These are phyloP conservation scores for Solanum dulcamara DNA, from an alignment of 257 asterid species.

Conservation along the genomic window DNA sequence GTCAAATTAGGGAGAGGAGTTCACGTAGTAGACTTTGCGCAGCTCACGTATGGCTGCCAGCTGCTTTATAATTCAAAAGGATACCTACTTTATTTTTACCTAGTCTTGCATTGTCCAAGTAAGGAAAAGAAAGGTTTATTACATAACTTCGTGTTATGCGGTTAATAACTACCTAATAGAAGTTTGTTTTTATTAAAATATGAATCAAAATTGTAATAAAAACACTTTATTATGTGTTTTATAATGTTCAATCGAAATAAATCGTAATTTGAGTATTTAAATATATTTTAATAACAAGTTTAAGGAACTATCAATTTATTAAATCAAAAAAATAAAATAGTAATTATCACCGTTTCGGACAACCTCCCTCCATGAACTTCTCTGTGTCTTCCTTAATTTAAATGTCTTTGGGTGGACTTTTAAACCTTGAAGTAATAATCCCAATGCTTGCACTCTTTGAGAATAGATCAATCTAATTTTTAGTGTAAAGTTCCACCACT, in stretches of 20 bases:
- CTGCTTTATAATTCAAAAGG: background rate
- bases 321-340: background rate
- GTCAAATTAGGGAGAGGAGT: conserved; percentile 11
- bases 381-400: background rate
- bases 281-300: background rate
- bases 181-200: too few species aligned
- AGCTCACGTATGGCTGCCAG: conserved; percentile 22
- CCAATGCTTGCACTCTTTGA: background rate
- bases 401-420: background rate
- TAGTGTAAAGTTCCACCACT: background rate
- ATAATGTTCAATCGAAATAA: background rate
- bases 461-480: background rate
- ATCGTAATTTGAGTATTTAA: background rate
- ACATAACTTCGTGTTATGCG: background rate
- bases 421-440: background rate
- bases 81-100: too few species aligned
- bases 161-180: background rate
- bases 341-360: background rate
- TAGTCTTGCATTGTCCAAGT: background rate
- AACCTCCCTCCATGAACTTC: background rate
- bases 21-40: conserved; percentile 23
- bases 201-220: background rate
- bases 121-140: background rate
- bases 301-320: background rate
- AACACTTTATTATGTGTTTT: background rate